Conservation (phyloP, 2,329 filamentous ascomycete genomes). For the Mariannaea sp. region DNA sequence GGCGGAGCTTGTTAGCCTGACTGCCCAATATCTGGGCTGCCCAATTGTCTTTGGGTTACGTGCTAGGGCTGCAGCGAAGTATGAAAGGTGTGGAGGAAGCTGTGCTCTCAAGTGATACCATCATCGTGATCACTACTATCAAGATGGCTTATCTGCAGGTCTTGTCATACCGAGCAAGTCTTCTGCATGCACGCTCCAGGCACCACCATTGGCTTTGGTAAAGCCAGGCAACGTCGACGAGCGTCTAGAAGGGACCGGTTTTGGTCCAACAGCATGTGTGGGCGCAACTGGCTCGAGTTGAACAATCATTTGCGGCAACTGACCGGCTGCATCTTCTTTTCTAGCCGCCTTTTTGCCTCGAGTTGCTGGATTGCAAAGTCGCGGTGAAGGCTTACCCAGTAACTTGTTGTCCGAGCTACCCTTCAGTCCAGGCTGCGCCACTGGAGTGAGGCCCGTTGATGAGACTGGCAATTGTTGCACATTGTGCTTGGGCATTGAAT, state of each 20-base stretch:
- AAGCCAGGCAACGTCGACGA: constrained; percentile 47
- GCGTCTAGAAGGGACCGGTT: constrained; percentile 1
- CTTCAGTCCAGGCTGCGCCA: constrained; percentile 2
- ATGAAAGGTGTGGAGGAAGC: background rate
- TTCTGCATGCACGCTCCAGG: constrained; percentile 72
- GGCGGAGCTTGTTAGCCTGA: background rate
- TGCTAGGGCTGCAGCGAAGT: background rate
- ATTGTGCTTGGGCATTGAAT: constrained; percentile 4
- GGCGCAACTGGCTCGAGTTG: constrained; percentile 40
- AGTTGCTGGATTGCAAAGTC: constrained; percentile 54
- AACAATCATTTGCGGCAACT: constrained; percentile 50
- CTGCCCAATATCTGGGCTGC: background rate
- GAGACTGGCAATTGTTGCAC: background rate
- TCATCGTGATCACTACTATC: constrained; percentile 4
- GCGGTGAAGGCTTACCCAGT: constrained; percentile 23
- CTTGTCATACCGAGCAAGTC: constrained; percentile 67
- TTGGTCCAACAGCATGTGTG: constrained; percentile 12
- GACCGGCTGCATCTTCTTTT: constrained; percentile 56
- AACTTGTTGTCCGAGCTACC: constrained; percentile 11
- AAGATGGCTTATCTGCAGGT: constrained; percentile 45
- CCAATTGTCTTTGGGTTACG: background rate
- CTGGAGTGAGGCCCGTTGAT: background rate
- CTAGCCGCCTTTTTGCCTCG: constrained; percentile 59
- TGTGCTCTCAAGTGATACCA: background rate
- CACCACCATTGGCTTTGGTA: constrained; percentile 59